A percentile compares a stretch with the other conserved stretches of the same genome.
Conservation (phyloP, 139 green algal species). For the Micromonas pusilla region DNA sequence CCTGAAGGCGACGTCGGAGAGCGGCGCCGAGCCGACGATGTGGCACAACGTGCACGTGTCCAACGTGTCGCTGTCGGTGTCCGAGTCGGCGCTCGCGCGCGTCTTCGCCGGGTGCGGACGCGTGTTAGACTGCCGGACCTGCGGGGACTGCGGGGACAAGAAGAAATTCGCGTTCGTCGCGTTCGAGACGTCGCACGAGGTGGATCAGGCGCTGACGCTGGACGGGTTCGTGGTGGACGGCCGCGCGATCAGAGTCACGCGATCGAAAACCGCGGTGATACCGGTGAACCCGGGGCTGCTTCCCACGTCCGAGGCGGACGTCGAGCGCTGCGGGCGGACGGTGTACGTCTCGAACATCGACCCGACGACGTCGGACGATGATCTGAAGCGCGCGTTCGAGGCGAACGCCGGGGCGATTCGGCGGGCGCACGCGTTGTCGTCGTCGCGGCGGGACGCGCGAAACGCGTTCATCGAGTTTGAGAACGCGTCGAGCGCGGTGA, state of each 20-base stretch:
- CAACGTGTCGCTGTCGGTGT: too few relatives aligned
- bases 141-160: not conserved
- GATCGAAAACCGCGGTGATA: not conserved
- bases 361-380: not conserved
- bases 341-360: conserved; percentile 12
- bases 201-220: not conserved
- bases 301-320: not conserved
- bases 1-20: too few relatives aligned
- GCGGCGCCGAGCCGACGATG: too few relatives aligned
- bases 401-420: not conserved
- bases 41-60: too few relatives aligned
- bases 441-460: too few relatives aligned
- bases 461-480: conserved; percentile 12
- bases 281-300: conserved; percentile 7
- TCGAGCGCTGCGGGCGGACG: not conserved
- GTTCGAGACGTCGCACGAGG: not conserved
- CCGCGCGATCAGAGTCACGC: not conserved
- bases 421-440: not conserved
- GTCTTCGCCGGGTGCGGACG: not conserved
- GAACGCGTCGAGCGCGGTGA: not conserved
- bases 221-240: not conserved
- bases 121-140: not conserved
- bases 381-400: not conserved
- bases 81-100: not conserved
- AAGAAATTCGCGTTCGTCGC: conserved; percentile 13